Percentiles rank a stretch among this genome's conserved stretches.
Evolutionary conservation across 805 yeast genomes (phyloP).

Genomic region (Candida pini): DNA sequence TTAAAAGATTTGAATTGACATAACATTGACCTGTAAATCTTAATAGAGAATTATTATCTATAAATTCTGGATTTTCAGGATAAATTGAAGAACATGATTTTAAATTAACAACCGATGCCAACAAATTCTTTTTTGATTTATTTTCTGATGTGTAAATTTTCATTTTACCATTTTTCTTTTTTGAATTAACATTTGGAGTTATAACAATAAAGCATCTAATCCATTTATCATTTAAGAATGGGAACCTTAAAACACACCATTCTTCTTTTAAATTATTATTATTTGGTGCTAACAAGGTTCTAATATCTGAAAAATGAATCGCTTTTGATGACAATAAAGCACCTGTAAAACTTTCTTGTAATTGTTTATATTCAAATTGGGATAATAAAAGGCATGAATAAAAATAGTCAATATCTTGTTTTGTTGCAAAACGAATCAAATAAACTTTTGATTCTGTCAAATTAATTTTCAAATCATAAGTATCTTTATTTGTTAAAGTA

Average conservation of each 20-base stretch:
- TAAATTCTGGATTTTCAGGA: slow-evolving; percentile 52
- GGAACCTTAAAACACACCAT: slow-evolving; percentile 60
- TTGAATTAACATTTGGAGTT: slow-evolving; percentile 37
- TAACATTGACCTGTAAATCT: slow-evolving; percentile 50
- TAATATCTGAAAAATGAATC: slow-evolving; percentile 49
- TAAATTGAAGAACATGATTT: slow-evolving; percentile 48
- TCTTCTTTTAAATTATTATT: slow-evolving; percentile 44
- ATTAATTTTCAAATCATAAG: slow-evolving; percentile 15
- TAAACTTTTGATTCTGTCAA: slow-evolving; percentile 22
- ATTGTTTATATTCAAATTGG: slow-evolving; percentile 50
- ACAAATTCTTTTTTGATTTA: slow-evolving; percentile 43
- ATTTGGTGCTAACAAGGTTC: slow-evolving; percentile 49
- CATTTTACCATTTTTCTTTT: slow-evolving; percentile 42
- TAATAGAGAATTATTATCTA: slow-evolving; percentile 52
- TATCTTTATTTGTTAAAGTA: slow-evolving; percentile 3
- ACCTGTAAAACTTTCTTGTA: slow-evolving; percentile 63
- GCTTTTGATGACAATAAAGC: slow-evolving; percentile 57
- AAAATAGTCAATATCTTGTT: slow-evolving; percentile 24
- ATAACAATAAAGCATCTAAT: slow-evolving; percentile 46
- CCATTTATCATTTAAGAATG: slow-evolving; percentile 56
- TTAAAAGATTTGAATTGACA: slow-evolving; percentile 34
- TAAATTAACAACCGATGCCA: slow-evolving; percentile 43
- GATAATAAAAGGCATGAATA: slow-evolving; percentile 46
- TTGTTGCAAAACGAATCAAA: slow-evolving; percentile 19
- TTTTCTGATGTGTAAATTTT: slow-evolving; percentile 48